A percentile compares a stretch with the other conserved stretches of the same genome.
Evolutionary conservation across 768 basidiomycete species (phyloP).

Genomic region (Pulveroboletus frians): DNA sequence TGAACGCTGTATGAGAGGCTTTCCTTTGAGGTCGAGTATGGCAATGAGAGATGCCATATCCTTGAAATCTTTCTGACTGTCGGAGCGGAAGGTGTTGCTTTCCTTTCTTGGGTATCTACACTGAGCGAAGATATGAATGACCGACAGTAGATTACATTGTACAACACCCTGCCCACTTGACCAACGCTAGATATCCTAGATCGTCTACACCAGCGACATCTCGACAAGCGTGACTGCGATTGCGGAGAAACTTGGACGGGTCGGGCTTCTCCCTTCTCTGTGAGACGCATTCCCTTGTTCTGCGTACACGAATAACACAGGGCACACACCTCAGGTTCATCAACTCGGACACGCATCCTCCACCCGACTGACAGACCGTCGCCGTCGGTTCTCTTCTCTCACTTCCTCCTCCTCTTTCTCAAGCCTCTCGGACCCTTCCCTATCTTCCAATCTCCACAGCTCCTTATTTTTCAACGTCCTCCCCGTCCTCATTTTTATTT

Average conservation of each 20-base stretch:
- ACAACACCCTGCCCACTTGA: background rate
- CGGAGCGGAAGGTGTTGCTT: background rate
- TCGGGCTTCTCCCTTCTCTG: no score
- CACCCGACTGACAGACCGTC: background rate
- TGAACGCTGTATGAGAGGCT: slow-evolving; percentile 92
- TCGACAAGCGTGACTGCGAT: no score
- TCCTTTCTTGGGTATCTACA: slow-evolving; percentile 12
- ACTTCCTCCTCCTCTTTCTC: slow-evolving; percentile 26
- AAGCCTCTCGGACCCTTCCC: slow-evolving; percentile 24
- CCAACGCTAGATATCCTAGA: background rate
- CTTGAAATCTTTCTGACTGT: background rate
- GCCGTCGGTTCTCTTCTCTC: slow-evolving; percentile 27
- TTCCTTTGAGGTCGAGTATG: slow-evolving; percentile 97
- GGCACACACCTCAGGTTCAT: slow-evolving; percentile 2
- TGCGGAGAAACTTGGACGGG: no score
- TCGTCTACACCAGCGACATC: background rate
- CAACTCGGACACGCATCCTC: background rate
- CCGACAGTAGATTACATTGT: background rate
- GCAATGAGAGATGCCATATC: slow-evolving; percentile 75
- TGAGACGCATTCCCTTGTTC: no score
- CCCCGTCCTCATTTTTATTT: slow-evolving; percentile 53
- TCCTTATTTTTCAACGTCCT: slow-evolving; percentile 39
- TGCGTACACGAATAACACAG: background rate
- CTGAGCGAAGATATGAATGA: no score
- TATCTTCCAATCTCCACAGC: slow-evolving; percentile 33